Evolutionary conservation across 192 early-diverging fungal species (phyloP).

Genomic region (Podila clonocystis): DNA sequence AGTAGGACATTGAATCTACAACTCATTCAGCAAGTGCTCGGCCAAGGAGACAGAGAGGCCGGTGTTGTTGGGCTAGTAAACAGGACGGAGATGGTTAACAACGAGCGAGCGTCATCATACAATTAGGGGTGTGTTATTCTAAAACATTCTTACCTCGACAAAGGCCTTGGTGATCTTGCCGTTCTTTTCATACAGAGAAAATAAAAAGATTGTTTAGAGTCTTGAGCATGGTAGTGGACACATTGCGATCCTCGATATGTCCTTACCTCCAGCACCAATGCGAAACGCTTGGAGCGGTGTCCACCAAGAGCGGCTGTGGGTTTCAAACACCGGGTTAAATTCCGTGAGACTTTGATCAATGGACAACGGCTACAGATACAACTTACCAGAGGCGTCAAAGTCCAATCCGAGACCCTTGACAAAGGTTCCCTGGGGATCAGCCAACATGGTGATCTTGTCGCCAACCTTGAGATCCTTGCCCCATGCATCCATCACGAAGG

Average conservation of each 20-base stretch:
- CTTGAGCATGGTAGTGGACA: background rate
- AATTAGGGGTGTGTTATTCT: no score
- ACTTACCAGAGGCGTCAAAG: slow-evolving; percentile 66
- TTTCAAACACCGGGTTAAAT: background rate
- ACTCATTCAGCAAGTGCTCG: slow-evolving; percentile 54
- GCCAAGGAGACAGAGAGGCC: slow-evolving; percentile 59
- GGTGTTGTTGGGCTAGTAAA: slow-evolving; percentile 60
- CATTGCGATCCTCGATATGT: background rate
- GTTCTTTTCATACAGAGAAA: slow-evolving; percentile 14
- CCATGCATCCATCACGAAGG: slow-evolving; percentile 68
- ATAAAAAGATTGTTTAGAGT: background rate
- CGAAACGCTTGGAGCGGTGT: slow-evolving; percentile 62
- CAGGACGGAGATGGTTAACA: background rate
- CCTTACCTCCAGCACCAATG: slow-evolving; percentile 58
- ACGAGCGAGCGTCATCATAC: background rate
- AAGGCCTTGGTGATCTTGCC: slow-evolving; percentile 53
- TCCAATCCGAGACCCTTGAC: slow-evolving; percentile 60
- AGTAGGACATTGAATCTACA: slow-evolving; percentile 17
- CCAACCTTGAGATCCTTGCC: slow-evolving; percentile 48
- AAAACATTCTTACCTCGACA: slow-evolving; percentile 45
- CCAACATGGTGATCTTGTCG: slow-evolving; percentile 60
- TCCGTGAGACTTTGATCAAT: background rate
- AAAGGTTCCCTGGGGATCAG: slow-evolving; percentile 63
- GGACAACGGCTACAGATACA: background rate
- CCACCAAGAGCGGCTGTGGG: slow-evolving; percentile 56